phyloP scores from a whole-genome alignment of 176 grass and related monocot genomes.

The Zea luxurians region DNA sequence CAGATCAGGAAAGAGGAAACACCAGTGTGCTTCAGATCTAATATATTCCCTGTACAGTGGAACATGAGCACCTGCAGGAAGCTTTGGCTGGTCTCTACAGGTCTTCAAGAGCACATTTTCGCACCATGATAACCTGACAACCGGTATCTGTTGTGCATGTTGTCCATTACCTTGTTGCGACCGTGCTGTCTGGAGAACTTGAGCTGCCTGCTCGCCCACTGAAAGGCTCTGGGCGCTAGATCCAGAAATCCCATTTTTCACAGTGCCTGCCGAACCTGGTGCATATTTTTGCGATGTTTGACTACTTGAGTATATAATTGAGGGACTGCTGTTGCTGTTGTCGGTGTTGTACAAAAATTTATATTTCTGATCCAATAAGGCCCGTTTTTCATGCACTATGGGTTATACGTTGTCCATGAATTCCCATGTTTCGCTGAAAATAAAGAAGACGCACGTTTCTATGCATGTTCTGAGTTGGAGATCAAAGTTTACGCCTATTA shows the following conservation, averaged over 20 bases:
- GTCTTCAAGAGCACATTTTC: background rate
- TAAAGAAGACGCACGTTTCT: background rate
- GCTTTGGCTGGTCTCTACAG: background rate
- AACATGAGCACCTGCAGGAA: conserved; percentile 15
- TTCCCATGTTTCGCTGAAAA: background rate
- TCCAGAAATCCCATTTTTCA: conserved; percentile 4
- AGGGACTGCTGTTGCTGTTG: background rate
- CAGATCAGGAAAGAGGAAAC: conserved; percentile 9
- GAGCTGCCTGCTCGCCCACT: conserved; percentile 1
- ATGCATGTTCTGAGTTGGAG: background rate
- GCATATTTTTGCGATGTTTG: background rate
- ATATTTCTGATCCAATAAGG: conserved; percentile 24
- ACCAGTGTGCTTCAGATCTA: background rate
- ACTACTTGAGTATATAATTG: conserved; percentile 22
- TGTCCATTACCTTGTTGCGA: conserved; percentile 26
- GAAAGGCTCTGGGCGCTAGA: conserved; percentile 21
- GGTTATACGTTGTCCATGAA: background rate
- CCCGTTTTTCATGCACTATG: background rate
- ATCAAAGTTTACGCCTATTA: too few species aligned
- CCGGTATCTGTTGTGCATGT: conserved; percentile 16
- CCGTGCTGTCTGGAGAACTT: conserved; percentile 3
- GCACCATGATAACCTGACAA: conserved; percentile 20
- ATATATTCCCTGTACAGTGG: background rate
- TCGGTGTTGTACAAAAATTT: conserved; percentile 27
- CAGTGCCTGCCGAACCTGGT: conserved; percentile 2